Evolutionary conservation across 2,329 filamentous ascomycete species (phyloP), one percentile per base, ranked within the genome.

Genomic region (Grosmannia huntii): DNA sequence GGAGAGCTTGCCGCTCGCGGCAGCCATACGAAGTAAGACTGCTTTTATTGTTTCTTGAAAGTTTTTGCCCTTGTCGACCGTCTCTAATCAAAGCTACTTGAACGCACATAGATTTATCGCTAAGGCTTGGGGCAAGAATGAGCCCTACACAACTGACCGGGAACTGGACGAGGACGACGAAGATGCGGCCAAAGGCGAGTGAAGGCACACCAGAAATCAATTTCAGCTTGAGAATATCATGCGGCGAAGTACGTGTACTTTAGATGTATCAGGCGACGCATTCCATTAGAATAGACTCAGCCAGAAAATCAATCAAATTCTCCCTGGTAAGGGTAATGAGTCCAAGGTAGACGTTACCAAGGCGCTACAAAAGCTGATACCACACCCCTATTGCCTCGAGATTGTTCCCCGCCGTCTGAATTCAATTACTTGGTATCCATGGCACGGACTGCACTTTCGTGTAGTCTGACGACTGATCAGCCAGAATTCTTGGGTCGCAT

Each of bases 11-110:
- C 81, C 12, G 83, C 83, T 0, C 71, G 83, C 53, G 83, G 83
- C 50, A 85, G 82, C 62, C 83, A 86, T 65, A 86, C 83, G 16
- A 86, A 86, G 83, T 84, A 65, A 66, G 75, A 62, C 1, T 23
- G 9, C 19, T 7, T 27, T 60, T 55, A 5, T 2, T 12, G 7
- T 50, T 54, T 33, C 5, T 16, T 53, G n/a, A 33, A 12, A 19
- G 7, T 27, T 19, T 41, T 4, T 27, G 27, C 14, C 31, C 31
- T 10, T 10, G 11, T 9, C 31, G 31, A 16, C 14, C 12, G 36
- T 38, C 36, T 38, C 36, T 38, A 38, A 38, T 38, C 16, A 12
- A 38, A 14, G 12, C 12, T 38, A 12, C 7, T 28, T 23, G 3
- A 3, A 36, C 14, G 21, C 11, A 10, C 28, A 7, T 41, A 65